Percentiles rank a stretch among this genome's conserved stretches.
Conservation (phyloP, 2,329 filamentous ascomycete species). For the Sporothrix luriei region DNA sequence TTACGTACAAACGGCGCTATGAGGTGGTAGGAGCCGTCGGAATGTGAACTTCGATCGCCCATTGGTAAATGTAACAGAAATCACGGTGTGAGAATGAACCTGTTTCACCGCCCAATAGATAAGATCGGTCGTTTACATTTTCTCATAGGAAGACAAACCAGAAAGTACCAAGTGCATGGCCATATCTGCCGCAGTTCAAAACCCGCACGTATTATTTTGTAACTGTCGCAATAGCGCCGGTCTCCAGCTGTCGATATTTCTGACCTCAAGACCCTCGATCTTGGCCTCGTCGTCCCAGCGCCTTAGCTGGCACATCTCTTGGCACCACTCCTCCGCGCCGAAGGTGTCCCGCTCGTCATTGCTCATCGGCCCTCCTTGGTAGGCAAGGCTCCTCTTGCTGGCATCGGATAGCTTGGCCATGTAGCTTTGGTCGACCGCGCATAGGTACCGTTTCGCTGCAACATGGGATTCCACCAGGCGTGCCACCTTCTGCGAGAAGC, state of each 20-base stretch:
- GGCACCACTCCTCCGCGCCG: conserved; percentile 19
- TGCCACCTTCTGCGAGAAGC: conserved; percentile 28
- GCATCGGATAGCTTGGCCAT: conserved; percentile 23
- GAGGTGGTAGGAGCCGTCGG: too few species aligned
- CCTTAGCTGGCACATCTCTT: conserved; percentile 27
- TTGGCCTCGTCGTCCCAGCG: conserved; percentile 29
- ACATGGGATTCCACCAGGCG: conserved; percentile 27
- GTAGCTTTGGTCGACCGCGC: conserved; percentile 26
- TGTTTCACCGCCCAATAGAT: neutral
- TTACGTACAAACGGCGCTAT: too few species aligned
- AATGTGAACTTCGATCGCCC: neutral
- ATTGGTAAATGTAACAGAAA: neutral
- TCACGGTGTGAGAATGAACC: neutral
- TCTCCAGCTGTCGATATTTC: conserved; percentile 19
- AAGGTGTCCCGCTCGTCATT: conserved; percentile 21
- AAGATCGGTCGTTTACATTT: neutral
- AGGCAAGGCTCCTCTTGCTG: conserved; percentile 25
- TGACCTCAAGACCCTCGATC: conserved; percentile 22
- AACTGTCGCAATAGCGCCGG: conserved; percentile 5
- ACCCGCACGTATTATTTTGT: too few species aligned
- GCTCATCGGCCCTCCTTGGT: conserved; percentile 29
- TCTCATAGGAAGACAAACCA: neutral
- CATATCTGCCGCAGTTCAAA: neutral
- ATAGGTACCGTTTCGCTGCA: conserved; percentile 28
- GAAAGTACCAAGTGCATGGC: neutral